Evolutionary conservation across 2,329 filamentous ascomycete species (phyloP).

Genomic region (Sarocladium oryzae): DNA sequence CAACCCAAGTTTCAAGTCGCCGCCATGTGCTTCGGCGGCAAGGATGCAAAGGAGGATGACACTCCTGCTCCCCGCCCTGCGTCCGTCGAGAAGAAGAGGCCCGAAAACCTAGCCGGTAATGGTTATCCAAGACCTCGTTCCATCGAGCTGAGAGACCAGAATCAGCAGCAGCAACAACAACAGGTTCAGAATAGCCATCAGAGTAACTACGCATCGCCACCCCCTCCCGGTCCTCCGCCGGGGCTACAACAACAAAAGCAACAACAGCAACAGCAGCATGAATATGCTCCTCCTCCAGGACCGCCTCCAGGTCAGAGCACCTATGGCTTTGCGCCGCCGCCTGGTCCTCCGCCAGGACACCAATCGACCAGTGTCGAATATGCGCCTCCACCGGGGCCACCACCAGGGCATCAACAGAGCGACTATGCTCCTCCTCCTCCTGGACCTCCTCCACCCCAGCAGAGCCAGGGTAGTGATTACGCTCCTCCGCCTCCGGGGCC

Average conservation of each 20-base stretch:
- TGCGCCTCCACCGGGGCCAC: slow-evolving; percentile 23
- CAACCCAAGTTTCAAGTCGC: too few relatives aligned
- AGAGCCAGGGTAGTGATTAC: not conserved
- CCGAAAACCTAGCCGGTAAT: not conserved
- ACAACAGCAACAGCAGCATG: too few relatives aligned
- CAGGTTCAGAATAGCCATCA: not conserved
- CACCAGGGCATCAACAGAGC: slow-evolving; percentile 14
- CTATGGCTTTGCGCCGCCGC: slow-evolving; percentile 23
- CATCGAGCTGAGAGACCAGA: slow-evolving; percentile 8
- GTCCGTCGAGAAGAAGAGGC: slow-evolving; percentile 19
- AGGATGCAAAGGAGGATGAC: slow-evolving; percentile 30
- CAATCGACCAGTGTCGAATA: slow-evolving; percentile 13
- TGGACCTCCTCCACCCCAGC: not conserved
- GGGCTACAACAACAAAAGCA: slow-evolving; percentile 16
- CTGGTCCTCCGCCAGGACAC: slow-evolving; percentile 18
- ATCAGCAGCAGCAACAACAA: not conserved
- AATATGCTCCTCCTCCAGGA: not conserved
- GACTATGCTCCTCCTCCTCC: slow-evolving; percentile 1
- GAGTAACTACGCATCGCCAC: slow-evolving; percentile 18
- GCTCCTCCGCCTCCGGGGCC: not conserved
- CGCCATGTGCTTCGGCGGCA: slow-evolving; percentile 45
- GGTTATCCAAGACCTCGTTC: slow-evolving; percentile 3
- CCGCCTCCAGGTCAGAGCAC: slow-evolving; percentile 2
- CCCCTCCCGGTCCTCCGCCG: slow-evolving; percentile 16
- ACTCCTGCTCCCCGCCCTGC: slow-evolving; percentile 29